Conservation (phyloP, 2,329 filamentous ascomycete genomes). For the Nemania serpens region DNA sequence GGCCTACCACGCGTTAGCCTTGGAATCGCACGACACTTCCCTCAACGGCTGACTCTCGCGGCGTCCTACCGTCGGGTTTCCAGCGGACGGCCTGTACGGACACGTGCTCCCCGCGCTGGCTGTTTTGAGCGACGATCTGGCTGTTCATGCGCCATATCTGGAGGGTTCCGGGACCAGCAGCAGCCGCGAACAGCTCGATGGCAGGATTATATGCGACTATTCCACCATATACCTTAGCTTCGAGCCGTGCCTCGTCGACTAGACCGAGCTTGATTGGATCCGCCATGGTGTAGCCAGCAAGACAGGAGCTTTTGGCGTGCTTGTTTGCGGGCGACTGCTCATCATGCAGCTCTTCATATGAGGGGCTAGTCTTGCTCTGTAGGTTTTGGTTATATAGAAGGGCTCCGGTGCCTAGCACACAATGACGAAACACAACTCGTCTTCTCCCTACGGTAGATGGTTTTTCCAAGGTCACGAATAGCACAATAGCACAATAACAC, state of each 20-base stretch:
- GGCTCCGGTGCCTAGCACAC: not conserved
- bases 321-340: constrained; percentile 18
- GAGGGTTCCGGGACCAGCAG: constrained; percentile 69
- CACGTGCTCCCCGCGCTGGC: constrained; percentile 49
- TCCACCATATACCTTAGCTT: constrained; percentile 57
- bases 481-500: no score
- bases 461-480: not conserved
- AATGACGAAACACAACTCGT: not conserved
- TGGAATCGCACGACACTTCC: not conserved
- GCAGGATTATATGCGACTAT: constrained; percentile 79
- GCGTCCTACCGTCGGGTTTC: constrained; percentile 67
- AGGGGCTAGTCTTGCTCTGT: not conserved
- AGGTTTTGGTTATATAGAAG: not conserved
- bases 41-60: not conserved
- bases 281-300: constrained; percentile 33
- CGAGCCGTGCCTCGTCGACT: constrained; percentile 62
- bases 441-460: not conserved
- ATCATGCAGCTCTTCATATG: constrained; percentile 25
- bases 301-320: constrained; percentile 18
- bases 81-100: constrained; percentile 60
- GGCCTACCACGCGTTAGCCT: not conserved
- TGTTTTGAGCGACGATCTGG: constrained; percentile 63
- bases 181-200: constrained; percentile 81
- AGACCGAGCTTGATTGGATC: constrained; percentile 48
- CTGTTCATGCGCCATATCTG: constrained; percentile 79